A percentile compares a stretch with the other conserved stretches of the same genome.
Conservation (phyloP, 306 rosid genomes). For the Mucuna pruriens region DNA sequence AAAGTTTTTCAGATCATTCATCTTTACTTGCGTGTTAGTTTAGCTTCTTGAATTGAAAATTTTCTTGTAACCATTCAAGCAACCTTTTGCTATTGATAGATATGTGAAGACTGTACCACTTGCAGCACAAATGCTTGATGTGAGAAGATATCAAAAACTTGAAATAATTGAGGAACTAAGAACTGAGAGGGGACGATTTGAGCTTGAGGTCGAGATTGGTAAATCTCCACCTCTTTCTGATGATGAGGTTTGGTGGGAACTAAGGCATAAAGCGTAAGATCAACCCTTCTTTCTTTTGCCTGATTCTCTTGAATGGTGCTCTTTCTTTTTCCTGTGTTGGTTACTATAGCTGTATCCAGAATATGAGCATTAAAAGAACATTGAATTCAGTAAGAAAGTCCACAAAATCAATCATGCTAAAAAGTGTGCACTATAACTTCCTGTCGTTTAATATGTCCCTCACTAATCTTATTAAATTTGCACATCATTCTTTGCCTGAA, state of each 20-base stretch:
- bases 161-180: conserved; percentile 75
- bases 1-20: neutral
- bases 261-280: conserved; percentile 83
- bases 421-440: conserved; percentile 13
- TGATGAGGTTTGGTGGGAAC: conserved; percentile 88
- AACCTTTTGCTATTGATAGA: conserved; percentile 53
- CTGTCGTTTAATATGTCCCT: neutral
- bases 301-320: conserved; percentile 32
- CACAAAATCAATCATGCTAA: neutral
- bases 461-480: conserved; percentile 29
- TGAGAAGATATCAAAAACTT: conserved; percentile 89
- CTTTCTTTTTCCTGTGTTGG: conserved; percentile 24
- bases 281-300: conserved; percentile 22
- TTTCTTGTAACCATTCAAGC: neutral
- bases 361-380: conserved; percentile 31
- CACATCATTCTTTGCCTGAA: neutral
- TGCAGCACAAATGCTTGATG: conserved; percentile 92
- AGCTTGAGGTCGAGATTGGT: conserved; percentile 91
- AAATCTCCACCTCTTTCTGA: conserved; percentile 95
- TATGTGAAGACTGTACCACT: conserved; percentile 95
- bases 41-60: conserved; percentile 24
- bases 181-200: conserved; percentile 66
- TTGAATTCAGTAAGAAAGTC: conserved; percentile 5
- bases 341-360: conserved; percentile 18
- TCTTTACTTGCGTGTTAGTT: conserved; percentile 26